Base-by-base conservation (phyloP, 2,329 filamentous ascomycete genomes). In the Graphilbum sp. region DNA sequence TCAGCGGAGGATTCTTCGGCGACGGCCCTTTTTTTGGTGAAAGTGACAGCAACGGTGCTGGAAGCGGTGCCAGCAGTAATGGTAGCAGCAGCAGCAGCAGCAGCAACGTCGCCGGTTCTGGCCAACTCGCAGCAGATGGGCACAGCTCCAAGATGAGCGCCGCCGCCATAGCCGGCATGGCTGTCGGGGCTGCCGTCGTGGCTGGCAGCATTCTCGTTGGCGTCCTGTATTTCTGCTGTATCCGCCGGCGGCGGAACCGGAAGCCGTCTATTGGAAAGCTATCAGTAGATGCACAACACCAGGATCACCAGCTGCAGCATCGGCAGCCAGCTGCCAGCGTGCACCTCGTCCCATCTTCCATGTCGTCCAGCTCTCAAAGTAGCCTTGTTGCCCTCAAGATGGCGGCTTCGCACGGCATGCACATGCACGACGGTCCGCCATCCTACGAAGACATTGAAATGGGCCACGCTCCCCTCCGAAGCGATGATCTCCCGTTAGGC, bases 401-500 rank as follows among this genome's bases (percentile, higher is more conserved):
- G 18, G 16, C 10, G 17, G 31, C 16, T 4, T 32, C 31, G 3
- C 17, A 17, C 4, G 11, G 16, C 11, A 20, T 32, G 21, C 7
- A 18, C n/a, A 4, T 35, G 21, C 34, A 13, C 21, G 23, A 35
- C 15, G 38, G 36, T 18, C 16, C 24, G n/a, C 37, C 37, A 8
- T 27, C 33, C 3, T 40, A 40, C 18, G 34, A 36, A 27, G 38
- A 40, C 16, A 31, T 27, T 5, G 27, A 32, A 18, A 30, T 32
- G 13, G 8, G 15, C 11, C 15, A 33, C 2, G 7, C 15, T 5
- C 23, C 12, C 18, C 25, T 13, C 5, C 16, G 18, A 5, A 8
- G 18, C 19, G 15, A 5, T 6, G 15, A 16, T 23, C 25, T 24
- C 19, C n/a, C n/a, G n/a, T n/a, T n/a, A n/a, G 15, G 13, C 16